A percentile compares a stretch with the other conserved stretches of the same genome.
Evolutionary conservation across 1,284 basidiomycete genomes (phyloP).

Genomic region (Trametes versicolor): DNA sequence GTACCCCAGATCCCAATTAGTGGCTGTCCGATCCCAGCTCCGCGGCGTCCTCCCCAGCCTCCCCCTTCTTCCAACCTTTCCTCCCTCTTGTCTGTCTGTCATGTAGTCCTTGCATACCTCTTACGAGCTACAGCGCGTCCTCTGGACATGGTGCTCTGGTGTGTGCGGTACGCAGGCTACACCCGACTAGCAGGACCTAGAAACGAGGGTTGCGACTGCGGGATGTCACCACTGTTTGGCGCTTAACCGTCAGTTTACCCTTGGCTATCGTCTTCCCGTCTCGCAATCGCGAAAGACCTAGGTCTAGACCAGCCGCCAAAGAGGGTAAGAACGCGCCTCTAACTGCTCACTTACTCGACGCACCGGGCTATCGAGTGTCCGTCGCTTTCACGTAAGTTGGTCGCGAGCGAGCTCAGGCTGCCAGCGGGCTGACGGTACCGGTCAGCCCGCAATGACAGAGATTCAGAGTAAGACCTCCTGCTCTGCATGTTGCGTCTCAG

Average conservation of each 20-base stretch:
- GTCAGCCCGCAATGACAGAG: no score
- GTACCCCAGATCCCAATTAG: background rate
- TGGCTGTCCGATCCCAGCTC: conserved; percentile 2
- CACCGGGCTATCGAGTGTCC: no score
- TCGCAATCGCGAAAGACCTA: background rate
- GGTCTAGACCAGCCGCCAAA: background rate
- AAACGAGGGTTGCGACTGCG: background rate
- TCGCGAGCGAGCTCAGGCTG: no score
- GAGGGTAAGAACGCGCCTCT: no score
- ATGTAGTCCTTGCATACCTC: background rate
- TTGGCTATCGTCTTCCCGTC: background rate
- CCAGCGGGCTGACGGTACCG: no score
- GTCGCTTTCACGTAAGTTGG: no score
- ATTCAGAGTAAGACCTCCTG: no score
- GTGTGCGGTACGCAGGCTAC: background rate
- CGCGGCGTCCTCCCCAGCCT: background rate
- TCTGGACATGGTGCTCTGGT: no score
- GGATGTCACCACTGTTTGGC: background rate
- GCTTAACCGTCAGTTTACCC: background rate
- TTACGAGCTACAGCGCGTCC: no score
- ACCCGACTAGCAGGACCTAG: background rate
- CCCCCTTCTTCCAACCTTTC: background rate
- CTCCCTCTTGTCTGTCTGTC: background rate
- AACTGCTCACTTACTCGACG: no score
- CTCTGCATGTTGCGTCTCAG: no score